Conservation (phyloP, 306 rosid genomes). For the Mimosa pudica region DNA sequence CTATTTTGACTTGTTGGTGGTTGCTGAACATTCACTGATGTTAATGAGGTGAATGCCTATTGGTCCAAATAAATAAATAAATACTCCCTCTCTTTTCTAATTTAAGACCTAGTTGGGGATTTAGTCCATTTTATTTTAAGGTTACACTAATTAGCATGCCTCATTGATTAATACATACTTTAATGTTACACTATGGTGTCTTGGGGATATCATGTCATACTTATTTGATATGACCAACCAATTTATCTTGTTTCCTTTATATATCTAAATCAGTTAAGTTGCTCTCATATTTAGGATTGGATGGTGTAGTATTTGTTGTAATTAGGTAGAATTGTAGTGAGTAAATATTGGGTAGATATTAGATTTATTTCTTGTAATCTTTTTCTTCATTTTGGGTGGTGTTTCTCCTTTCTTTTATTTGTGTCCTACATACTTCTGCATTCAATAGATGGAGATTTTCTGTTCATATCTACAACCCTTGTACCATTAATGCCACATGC, state of each 20-base stretch:
- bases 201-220: too few relatives aligned
- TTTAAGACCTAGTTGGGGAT: too few relatives aligned
- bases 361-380: neutral
- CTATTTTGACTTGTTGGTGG: neutral
- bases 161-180: too few relatives aligned
- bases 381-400: neutral
- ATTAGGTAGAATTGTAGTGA: neutral
- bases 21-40: constrained; percentile 16
- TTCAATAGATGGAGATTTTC: neutral
- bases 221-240: too few relatives aligned
- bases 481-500: constrained; percentile 1
- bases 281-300: too few relatives aligned
- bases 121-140: too few relatives aligned
- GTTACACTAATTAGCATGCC: too few relatives aligned
- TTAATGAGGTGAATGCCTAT: constrained; percentile 15
- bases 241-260: too few relatives aligned
- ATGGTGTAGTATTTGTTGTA: neutral
- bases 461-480: neutral
- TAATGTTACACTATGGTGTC: too few relatives aligned
- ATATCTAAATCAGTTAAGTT: too few relatives aligned
- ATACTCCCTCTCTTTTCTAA: too few relatives aligned
- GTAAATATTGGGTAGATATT: neutral
- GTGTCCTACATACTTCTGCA: neutral
- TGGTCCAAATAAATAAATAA: neutral
- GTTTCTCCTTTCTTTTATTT: neutral